A percentile compares a stretch with the other conserved stretches of the same genome.
Conservation (phyloP, 2,329 filamentous ascomycete species). For the Lasiodiplodia gonubiensis region DNA sequence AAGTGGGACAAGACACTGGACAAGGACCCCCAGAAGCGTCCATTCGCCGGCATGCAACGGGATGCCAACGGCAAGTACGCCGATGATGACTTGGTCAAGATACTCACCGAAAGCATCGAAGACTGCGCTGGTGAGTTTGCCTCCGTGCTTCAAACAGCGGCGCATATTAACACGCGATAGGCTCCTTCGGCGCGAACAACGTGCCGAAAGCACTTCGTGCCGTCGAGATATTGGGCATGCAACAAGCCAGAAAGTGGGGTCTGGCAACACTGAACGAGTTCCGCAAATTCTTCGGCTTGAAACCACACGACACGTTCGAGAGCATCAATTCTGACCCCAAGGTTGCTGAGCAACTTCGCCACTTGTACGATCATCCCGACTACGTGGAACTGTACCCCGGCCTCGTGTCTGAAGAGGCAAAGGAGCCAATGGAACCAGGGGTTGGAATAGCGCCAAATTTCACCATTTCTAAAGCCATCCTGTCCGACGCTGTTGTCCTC, state of each 20-base stretch:
- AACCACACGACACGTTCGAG: slow-evolving; percentile 76
- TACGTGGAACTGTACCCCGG: slow-evolving; percentile 78
- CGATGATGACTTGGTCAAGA: slow-evolving; percentile 76
- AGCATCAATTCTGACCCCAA: slow-evolving; percentile 80
- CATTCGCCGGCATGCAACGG: slow-evolving; percentile 70
- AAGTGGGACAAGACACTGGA: slow-evolving; percentile 66
- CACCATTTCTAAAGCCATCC: slow-evolving; percentile 74
- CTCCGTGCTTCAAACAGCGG: not conserved
- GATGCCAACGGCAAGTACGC: slow-evolving; percentile 69
- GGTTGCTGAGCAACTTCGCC: slow-evolving; percentile 64
- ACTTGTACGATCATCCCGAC: slow-evolving; percentile 74
- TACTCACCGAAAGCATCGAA: slow-evolving; percentile 70
- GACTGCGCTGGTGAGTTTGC: slow-evolving; percentile 50
- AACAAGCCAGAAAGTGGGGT: slow-evolving; percentile 78
- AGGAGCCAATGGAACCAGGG: slow-evolving; percentile 68
- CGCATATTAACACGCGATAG: slow-evolving; percentile 11
- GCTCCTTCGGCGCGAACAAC: slow-evolving; percentile 64
- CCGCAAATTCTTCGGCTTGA: slow-evolving; percentile 78
- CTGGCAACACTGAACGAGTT: slow-evolving; percentile 83
- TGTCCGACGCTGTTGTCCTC: slow-evolving; percentile 76
- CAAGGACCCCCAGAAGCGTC: slow-evolving; percentile 69
- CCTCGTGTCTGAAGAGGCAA: slow-evolving; percentile 76
- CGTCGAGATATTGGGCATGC: slow-evolving; percentile 78
- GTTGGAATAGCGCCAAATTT: slow-evolving; percentile 77
- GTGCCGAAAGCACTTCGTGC: slow-evolving; percentile 74